phyloP scores from a whole-genome alignment of 2,329 filamentous ascomycete genomes.

The Nigrograna mackinnonii region DNA sequence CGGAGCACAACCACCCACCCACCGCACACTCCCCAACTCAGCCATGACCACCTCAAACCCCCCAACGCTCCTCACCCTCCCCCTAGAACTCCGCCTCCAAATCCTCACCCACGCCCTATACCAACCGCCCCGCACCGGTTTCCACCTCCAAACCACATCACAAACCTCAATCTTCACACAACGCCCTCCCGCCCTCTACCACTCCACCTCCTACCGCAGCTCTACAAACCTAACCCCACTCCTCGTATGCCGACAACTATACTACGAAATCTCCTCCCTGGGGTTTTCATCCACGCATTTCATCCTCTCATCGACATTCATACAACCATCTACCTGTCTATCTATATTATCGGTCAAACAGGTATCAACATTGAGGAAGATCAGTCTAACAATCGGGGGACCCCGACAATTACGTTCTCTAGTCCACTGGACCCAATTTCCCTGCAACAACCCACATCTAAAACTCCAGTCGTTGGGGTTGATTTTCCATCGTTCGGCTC shows the following conservation, averaged over 20 bases:
- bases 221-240: constrained; percentile 33
- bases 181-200: constrained; percentile 21
- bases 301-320: constrained; percentile 29
- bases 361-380: too few species aligned
- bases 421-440: constrained; percentile 30
- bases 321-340: constrained; percentile 19
- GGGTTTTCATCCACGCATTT: constrained; percentile 42
- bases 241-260: constrained; percentile 42
- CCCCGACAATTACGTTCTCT: constrained; percentile 33
- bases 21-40: not conserved
- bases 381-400: too few species aligned
- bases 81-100: constrained; percentile 37
- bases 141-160: constrained; percentile 20
- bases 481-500: constrained; percentile 30
- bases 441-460: constrained; percentile 34
- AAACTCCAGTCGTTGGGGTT: constrained; percentile 36
- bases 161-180: constrained; percentile 13
- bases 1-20: too few species aligned
- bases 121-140: constrained; percentile 22
- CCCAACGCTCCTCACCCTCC: constrained; percentile 30
- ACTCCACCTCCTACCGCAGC: constrained; percentile 23
- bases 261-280: constrained; percentile 36
- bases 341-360: constrained; percentile 31
- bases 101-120: constrained; percentile 31
- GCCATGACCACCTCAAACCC: not conserved